Conservation (phyloP, 768 basidiomycete genomes). For the Cubamyces lactineus region DNA sequence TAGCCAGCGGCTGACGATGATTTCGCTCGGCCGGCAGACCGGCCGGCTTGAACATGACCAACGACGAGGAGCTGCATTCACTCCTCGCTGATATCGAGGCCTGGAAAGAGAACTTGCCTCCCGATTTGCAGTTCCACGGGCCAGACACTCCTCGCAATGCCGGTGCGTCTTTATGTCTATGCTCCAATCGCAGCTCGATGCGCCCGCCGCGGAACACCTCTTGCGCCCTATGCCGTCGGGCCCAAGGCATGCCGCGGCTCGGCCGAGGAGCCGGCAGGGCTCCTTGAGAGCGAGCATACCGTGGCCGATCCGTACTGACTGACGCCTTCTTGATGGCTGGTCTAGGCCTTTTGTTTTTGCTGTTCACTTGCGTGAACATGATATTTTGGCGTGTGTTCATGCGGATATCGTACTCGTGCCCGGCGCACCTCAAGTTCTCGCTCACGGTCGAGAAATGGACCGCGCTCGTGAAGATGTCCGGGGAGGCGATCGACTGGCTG, state of each 20-base stretch:
- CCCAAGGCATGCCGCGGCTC: not conserved
- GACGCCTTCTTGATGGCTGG: not conserved
- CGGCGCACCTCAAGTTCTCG: conserved; percentile 85
- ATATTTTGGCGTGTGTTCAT: conserved; percentile 99
- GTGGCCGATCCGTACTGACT: too few relatives aligned
- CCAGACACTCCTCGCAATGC: conserved; percentile 64
- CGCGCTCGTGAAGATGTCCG: conserved; percentile 68
- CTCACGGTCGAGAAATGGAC: conserved; percentile 83
- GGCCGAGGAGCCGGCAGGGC: not conserved
- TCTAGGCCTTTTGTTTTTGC: conserved; percentile 82
- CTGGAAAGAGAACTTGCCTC: conserved; percentile 82
- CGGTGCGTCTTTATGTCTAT: conserved; percentile 47
- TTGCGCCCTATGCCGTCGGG: not conserved
- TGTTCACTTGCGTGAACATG: conserved; percentile 90
- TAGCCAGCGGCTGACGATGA: conserved; percentile 12
- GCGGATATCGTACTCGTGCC: conserved; percentile 93
- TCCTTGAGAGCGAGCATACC: too few relatives aligned
- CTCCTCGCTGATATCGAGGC: conserved; percentile 67
- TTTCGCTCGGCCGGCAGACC: conserved; percentile 52
- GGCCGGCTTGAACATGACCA: conserved; percentile 84
- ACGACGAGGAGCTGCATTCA: conserved; percentile 72
- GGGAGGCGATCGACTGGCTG: conserved; percentile 89
- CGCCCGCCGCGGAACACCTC: not conserved
- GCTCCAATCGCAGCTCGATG: conserved; percentile 1
- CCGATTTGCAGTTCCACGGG: conserved; percentile 77